These are phyloP conservation scores for Exidia glandulosa DNA, from an alignment of 768 basidiomycete species.

Conservation along the genomic window DNA sequence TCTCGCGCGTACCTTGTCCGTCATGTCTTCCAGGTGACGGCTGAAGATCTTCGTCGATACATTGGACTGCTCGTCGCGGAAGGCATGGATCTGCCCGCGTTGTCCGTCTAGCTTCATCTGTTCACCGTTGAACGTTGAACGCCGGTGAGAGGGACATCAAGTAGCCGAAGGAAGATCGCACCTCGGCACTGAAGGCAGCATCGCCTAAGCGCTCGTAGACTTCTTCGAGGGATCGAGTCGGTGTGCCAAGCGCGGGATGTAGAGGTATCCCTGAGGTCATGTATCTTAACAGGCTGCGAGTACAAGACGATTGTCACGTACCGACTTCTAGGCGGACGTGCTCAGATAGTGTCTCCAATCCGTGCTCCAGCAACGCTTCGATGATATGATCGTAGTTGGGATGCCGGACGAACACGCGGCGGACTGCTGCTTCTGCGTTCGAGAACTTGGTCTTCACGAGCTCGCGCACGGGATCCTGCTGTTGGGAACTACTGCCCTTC, in stretches of 20 bases:
- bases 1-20: slow-evolving; percentile 80
- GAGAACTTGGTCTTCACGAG: slow-evolving; percentile 22
- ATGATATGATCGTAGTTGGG: slow-evolving; percentile 68
- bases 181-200: slow-evolving; percentile 65
- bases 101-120: slow-evolving; percentile 83
- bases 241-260: slow-evolving; percentile 78
- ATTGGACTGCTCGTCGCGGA: slow-evolving; percentile 18
- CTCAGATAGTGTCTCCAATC: slow-evolving; percentile 47
- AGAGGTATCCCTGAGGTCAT: slow-evolving; percentile 58
- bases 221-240: slow-evolving; percentile 72
- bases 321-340: slow-evolving; percentile 61
- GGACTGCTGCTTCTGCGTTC: slow-evolving; percentile 52
- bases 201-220: slow-evolving; percentile 62
- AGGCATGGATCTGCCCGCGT: slow-evolving; percentile 69
- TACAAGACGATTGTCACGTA: slow-evolving; percentile 22
- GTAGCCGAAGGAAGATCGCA: not conserved
- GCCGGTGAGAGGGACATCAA: not conserved
- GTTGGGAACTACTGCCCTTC: slow-evolving; percentile 17
- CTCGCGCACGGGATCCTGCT: slow-evolving; percentile 15
- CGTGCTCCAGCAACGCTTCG: slow-evolving; percentile 44
- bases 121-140: no score
- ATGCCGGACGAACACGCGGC: slow-evolving; percentile 66
- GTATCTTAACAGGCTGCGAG: slow-evolving; percentile 2
- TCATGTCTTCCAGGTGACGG: slow-evolving; percentile 88
- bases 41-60: slow-evolving; percentile 60